Conservation (phyloP, 495 filamentous ascomycete genomes). For the Penicillium verhagenii region DNA sequence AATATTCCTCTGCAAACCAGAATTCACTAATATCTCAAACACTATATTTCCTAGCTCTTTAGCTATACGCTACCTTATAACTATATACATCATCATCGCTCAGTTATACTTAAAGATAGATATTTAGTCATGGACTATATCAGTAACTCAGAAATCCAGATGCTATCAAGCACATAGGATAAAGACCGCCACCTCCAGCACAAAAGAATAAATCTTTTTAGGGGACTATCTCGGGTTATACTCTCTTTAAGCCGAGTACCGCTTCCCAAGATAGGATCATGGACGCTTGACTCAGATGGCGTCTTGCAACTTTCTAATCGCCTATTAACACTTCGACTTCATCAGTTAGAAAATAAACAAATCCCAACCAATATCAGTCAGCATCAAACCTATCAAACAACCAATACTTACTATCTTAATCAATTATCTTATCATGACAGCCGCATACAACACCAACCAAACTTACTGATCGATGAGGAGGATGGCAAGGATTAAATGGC, state of each 20-base stretch:
- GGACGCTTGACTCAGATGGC: slow-evolving; percentile 18
- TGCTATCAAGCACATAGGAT: slow-evolving; percentile 2
- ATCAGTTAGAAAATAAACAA: slow-evolving; percentile 32
- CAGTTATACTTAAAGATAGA: slow-evolving; percentile 10
- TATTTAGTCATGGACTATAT: slow-evolving; percentile 36
- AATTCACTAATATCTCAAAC: slow-evolving; percentile 17
- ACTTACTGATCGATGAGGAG: slow-evolving; percentile 16
- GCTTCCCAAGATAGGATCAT: slow-evolving; percentile 25
- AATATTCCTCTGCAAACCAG: slow-evolving; percentile 22
- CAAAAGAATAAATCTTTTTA: slow-evolving; percentile 25
- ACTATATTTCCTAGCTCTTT: slow-evolving; percentile 11
- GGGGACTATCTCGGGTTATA: slow-evolving; percentile 23
- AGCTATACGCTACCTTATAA: slow-evolving; percentile 17
- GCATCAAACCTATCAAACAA: slow-evolving; percentile 21
- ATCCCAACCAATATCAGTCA: slow-evolving; percentile 27
- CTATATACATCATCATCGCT: slow-evolving; percentile 20
- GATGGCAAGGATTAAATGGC: slow-evolving; percentile 31
- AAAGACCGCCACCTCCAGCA: not conserved
- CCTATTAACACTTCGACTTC: slow-evolving; percentile 19
- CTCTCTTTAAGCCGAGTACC: slow-evolving; percentile 20
- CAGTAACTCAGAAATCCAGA: slow-evolving; percentile 10
- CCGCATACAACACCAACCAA: slow-evolving; percentile 26
- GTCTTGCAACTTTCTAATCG: slow-evolving; percentile 25
- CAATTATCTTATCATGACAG: slow-evolving; percentile 30
- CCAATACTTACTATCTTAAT: slow-evolving; percentile 27